Evolutionary conservation across 129 eudicot species (phyloP), one percentile per base, ranked within the genome.

Genomic region (Tagetes erecta): DNA sequence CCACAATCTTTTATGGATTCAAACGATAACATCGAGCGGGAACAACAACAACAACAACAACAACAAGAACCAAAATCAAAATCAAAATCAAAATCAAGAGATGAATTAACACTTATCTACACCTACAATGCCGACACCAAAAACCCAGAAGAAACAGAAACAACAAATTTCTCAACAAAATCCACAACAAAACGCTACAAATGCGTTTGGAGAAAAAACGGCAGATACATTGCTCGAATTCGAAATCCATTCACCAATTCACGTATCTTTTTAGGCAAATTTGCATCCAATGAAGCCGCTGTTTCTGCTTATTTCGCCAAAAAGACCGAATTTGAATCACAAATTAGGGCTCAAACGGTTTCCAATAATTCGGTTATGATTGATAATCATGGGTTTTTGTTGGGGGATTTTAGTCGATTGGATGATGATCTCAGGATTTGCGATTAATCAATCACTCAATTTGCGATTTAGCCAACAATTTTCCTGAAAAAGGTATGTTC

Each of bases 361-460:
- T 63, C 51, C 3, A 47, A 57, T 46, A 47, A 57, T 46, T 80
- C 83, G 69, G 77, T 36, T 5, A 64, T 87, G 53, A 76, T 88
- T n/a, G 83, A 85, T 74, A 57, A 53, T 1, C 46, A 80, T 70
- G 87, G 92, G 1, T 78, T 56, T 62, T 64, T 87, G 13, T 20
- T 84, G 65, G 92, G 87, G 36, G 89, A 71, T 36, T 87, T 81
- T 39, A 74, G 89, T 51, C 56, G 64, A 38, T 69, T 82, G 67
- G 92, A 84, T 71, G 84, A 87, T 27, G 86, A 87, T 30, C 72
- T 87, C 33, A 56, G 83, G 68, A 76, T 87, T 9, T 52, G 82
- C 59, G 52, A 67, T 3, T 64, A 63, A 52, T 44, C 13, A 46
- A 52, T 45, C 39, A 37, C 4, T 35, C 1, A 8, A 56, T 35